A percentile compares a stretch with the other conserved stretches of the same genome.
Evolutionary conservation across 495 filamentous ascomycete genomes (phyloP).

Genomic region (Aspergillus biplanus): DNA sequence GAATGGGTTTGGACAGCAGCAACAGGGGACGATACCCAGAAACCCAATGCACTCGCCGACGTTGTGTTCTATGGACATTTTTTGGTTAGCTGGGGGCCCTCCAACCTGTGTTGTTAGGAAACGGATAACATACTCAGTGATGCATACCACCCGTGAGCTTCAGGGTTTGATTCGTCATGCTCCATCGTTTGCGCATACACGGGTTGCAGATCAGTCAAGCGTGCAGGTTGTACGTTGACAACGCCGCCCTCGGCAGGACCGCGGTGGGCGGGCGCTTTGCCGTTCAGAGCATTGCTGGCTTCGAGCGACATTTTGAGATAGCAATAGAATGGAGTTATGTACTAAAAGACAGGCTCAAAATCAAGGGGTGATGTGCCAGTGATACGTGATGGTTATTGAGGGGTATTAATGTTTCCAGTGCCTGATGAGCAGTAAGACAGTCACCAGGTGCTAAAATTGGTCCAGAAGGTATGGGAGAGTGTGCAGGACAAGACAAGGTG

Average conservation of each 20-base stretch:
- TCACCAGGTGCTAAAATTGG: too few species aligned
- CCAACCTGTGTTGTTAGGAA: too few species aligned
- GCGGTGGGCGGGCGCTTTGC: conserved; percentile 46
- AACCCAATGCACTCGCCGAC: conserved; percentile 79
- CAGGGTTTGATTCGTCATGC: conserved; percentile 66
- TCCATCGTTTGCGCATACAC: conserved; percentile 80
- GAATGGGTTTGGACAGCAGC: conserved; percentile 94
- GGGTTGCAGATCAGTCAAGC: conserved; percentile 82
- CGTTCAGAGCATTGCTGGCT: conserved; percentile 31
- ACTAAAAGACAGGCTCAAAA: not conserved
- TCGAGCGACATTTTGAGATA: conserved; percentile 34
- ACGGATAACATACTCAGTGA: conserved; percentile 67
- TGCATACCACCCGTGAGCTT: conserved; percentile 88
- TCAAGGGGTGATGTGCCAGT: too few species aligned
- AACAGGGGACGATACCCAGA: conserved; percentile 88
- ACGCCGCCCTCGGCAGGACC: conserved; percentile 35
- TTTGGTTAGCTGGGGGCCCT: too few species aligned
- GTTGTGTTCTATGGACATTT: conserved; percentile 59
- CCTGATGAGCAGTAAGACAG: too few species aligned
- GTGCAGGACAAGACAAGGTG: too few species aligned
- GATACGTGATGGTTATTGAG: too few species aligned
- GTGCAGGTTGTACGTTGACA: conserved; percentile 82
- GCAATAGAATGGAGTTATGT: not conserved
- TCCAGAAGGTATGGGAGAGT: too few species aligned
- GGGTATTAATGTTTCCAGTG: too few species aligned